Evolutionary conservation across 129 eudicot species (phyloP).

Genomic region (Kitagawia praeruptora): DNA sequence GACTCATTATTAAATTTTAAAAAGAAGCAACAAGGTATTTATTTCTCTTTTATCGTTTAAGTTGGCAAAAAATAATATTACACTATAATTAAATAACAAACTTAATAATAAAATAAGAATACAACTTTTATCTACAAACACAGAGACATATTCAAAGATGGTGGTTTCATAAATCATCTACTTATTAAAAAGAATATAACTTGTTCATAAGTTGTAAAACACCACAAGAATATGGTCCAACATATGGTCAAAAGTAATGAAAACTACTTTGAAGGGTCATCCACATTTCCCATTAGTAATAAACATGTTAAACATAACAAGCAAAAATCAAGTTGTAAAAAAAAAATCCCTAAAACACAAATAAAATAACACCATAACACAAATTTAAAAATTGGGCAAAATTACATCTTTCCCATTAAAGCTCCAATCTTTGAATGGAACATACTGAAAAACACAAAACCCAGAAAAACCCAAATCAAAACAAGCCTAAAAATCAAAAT

Average conservation of each 20-base stretch:
- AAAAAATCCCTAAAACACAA: background rate
- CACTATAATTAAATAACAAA: background rate
- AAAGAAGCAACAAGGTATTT: background rate
- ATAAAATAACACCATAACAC: background rate
- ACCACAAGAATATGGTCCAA: background rate
- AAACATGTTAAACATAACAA: background rate
- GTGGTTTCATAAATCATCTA: background rate
- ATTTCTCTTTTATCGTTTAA: background rate
- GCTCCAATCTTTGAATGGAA: background rate
- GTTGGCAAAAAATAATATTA: background rate
- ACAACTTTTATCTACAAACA: background rate
- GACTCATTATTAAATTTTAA: background rate
- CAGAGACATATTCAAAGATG: background rate
- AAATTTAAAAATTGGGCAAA: background rate
- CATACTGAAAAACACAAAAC: background rate
- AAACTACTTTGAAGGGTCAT: background rate
- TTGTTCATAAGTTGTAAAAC: background rate
- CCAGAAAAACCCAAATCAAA: background rate
- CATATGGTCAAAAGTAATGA: background rate
- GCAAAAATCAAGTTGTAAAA: background rate
- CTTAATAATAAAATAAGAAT: background rate
- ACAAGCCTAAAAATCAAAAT: background rate
- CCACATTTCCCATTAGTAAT: background rate
- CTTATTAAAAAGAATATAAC: too few relatives aligned
- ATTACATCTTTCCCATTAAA: background rate